Percentiles rank a stretch among this genome's conserved stretches.
phyloP scores from a whole-genome alignment of 176 grass and related monocot species.

The Zizania latifolia region DNA sequence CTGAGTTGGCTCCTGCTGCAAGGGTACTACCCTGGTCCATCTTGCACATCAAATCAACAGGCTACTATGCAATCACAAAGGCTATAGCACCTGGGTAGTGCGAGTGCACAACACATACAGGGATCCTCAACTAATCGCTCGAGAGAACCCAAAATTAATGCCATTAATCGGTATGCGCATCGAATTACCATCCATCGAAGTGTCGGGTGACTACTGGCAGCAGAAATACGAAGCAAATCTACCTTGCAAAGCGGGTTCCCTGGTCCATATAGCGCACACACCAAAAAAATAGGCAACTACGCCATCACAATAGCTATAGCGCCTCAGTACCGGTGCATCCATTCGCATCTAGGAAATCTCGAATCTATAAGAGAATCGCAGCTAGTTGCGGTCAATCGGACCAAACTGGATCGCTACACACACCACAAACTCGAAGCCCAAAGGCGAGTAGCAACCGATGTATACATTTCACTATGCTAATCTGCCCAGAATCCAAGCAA shows the following conservation, averaged over 20 bases:
- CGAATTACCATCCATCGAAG: not conserved
- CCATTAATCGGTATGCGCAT: too few relatives aligned
- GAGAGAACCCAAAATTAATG: not conserved
- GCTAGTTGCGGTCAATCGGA: not conserved
- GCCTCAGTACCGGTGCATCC: conserved; percentile 27
- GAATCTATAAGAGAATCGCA: not conserved
- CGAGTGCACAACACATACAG: not conserved
- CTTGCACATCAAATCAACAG: too few relatives aligned
- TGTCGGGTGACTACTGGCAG: conserved; percentile 38
- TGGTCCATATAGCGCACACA: conserved; percentile 24
- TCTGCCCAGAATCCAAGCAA: too few relatives aligned
- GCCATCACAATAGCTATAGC: not conserved
- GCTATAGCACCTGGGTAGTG: conserved; percentile 17
- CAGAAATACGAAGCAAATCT: not conserved
- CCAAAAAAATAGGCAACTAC: not conserved
- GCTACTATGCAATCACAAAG: not conserved
- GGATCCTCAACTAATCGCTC: not conserved
- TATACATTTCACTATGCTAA: too few relatives aligned
- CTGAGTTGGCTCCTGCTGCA: not conserved
- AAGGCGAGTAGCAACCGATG: not conserved
- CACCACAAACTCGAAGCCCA: not conserved
- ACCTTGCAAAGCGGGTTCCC: conserved; percentile 40
- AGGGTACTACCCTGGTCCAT: too few relatives aligned
- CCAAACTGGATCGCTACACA: not conserved
- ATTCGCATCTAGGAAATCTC: not conserved